Evolutionary conservation across 495 filamentous ascomycete genomes (phyloP), one percentile per base, ranked within the genome.

Genomic region (Hypoxylon fragiforme): DNA sequence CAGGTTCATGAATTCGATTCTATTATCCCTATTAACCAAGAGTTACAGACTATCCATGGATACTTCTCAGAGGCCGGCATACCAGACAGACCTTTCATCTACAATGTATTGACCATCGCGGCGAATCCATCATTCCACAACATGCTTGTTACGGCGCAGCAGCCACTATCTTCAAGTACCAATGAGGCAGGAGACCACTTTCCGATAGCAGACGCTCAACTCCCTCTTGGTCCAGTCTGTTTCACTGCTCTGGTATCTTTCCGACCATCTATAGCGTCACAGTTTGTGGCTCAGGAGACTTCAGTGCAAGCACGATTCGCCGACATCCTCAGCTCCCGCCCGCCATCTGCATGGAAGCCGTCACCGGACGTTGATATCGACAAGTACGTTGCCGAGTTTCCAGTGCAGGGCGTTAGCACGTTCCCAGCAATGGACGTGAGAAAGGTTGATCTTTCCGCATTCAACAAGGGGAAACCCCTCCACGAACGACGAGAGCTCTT

Each of bases 171-270:
- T 2, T 55, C 74, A 11, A 70, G 68, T 50, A 64, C 63, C 12
- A 66, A 52, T n/a, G 53, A 67, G 0, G 8, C 31, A 1, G 49
- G 47, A 9, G 70, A 73, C 50, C 44, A 65, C 53, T 74, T 71
- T 43, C 66, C 73, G 7, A 8, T 40, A 5, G 50, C 55, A 31
- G 75, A 78, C 44, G 68, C 70, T 9, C 21, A 56, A 16, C 57
- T 70, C 0, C 69, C 69, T 3, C 56, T 73, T 1, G 72, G 75
- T 22, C 70, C 71, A 12, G 77, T 83, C 22, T 81, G 77, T 64
- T 90, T 88, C 69, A 77, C 76, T 0, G 78, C 80, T 26, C 65
- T 86, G 3, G 74, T 75, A 54, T 87, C 84, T 15, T 87, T 90
- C 73, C 54, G 63, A 3, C 62, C 73, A 1, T 50, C 54, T 15